Evolutionary conservation across 2,329 filamentous ascomycete species (phyloP), one percentile per base, ranked within the genome.

Genomic region (Drechslerella dactyloides): DNA sequence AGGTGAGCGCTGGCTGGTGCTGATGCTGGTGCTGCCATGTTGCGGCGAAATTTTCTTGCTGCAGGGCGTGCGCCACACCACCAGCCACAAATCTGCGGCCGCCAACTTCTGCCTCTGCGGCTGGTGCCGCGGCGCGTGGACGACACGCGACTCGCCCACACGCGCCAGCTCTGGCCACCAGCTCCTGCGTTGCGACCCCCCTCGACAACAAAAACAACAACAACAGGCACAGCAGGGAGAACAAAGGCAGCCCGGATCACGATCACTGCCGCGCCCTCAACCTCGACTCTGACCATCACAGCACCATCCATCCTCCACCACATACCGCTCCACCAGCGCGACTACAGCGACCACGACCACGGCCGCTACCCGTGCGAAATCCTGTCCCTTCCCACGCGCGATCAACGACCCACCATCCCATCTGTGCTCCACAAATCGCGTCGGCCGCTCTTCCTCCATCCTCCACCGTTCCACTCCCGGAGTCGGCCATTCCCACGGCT

Each of bases 171-270:
- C 46, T 50, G 23, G 2, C 44, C 13, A 7, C 46, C 44, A 4
- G 10, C n/a, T 15, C 27, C 37, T 42, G 37, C 15, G 37, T 42
- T 48, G 21, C 40, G 56, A 37, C 13, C 24, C 51, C 27, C 61
- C 21, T 37, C 46, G 46, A 44, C 8, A 30, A 17, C 19, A 37
- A 59, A 17, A 54, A 56, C 10, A 21, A 50, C 27, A 57, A 56
- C 57, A 44, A 27, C 50, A 50, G 51, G 23, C 56, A 35, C 15
- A 42, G 15, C 13, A 50, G 48, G 48, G 11, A 40, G 17, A 15
- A 23, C 24, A 55, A 46, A 35, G 19, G 35, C 35, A 54, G 10
- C 48, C 33, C 17, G 27, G 17, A 37, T 23, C 21, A 24, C 42
- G 17, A n/a, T 19, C 15, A n/a, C 23, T 13, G 33, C 44, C 21